Evolutionary conservation across 352 stramenopile genomes (phyloP), one percentile per base, ranked within the genome.

Genomic region (Phytophthora idaei): DNA sequence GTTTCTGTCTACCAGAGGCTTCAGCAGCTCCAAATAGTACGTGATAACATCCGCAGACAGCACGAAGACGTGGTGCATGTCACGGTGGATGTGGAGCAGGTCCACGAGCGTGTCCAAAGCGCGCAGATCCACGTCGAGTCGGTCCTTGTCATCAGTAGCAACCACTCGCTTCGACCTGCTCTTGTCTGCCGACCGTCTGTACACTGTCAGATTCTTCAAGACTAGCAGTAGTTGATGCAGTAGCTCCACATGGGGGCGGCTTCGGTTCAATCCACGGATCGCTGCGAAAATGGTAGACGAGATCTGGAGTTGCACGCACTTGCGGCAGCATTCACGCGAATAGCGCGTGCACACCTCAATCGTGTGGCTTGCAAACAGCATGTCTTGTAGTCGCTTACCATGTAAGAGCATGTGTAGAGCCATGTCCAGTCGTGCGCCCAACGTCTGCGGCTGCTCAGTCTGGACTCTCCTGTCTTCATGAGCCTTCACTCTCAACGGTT

Each of bases 221-320:
- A 97, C 85, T 1, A 90, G 66, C 21, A 97, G 74, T 21, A 95
- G 61, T 53, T 95, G 82, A 46, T 97, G 80, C 11, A 99, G 71
- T n/a, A 99, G 69, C 64, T 99, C 93, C 5, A 98, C 74, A 71
- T 99, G 97, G 25, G 96, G 96, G 6, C 94, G 81, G 61, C 93
- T 98, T 50, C 96, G 90, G 78, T 99, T 99, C 68, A 98, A 93
- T 10, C 86, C 94, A 41, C 85, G 79, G 61, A 99, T 97, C 0
- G 98, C 83, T 17, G 78, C 83, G 57, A 97, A 98, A 52, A 99
- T 88, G 25, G 95, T 95, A 25, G 85, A 83, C 17, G 93, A 83
- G 36, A 97, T 95, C 57, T 89, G 80, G 29, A 93, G 73, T 49
- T 91, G 69, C 5, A 94, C 80, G 55, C 98, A 98, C 49, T 90